Percentiles rank a stretch among this genome's conserved stretches.
Evolutionary conservation across 805 yeast species (phyloP).

Genomic region (Metschnikowia kunwiensis): DNA sequence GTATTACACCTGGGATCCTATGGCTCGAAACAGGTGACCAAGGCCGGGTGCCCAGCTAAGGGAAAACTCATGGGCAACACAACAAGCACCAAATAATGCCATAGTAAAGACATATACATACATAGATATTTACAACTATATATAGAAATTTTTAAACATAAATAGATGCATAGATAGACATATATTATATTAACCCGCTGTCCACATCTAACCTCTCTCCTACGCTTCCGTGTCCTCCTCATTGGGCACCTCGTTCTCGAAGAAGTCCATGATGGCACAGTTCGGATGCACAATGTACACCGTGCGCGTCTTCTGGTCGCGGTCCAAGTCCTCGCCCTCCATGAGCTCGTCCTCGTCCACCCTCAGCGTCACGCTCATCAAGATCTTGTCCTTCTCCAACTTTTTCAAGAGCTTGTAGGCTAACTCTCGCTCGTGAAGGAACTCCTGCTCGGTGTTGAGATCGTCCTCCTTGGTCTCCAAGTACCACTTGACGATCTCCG

Average conservation of each 20-base stretch:
- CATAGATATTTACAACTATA: too few species aligned
- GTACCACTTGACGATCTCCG: constrained; percentile 77
- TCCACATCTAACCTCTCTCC: neutral
- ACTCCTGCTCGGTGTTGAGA: constrained; percentile 65
- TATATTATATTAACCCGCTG: neutral
- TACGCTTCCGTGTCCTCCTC: constrained; percentile 5
- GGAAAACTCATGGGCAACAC: too few species aligned
- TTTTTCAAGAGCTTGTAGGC: constrained; percentile 79
- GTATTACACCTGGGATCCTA: too few species aligned
- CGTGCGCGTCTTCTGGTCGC: constrained; percentile 18
- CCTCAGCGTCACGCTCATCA: constrained; percentile 52
- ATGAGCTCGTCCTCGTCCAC: constrained; percentile 29
- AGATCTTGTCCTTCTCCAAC: constrained; percentile 77
- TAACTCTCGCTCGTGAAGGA: constrained; percentile 64
- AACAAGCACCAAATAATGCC: too few species aligned
- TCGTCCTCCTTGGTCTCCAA: constrained; percentile 69
- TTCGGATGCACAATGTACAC: constrained; percentile 67
- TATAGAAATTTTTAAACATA: too few species aligned
- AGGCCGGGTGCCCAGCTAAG: too few species aligned
- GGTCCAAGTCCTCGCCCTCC: constrained; percentile 13
- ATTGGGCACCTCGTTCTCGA: constrained; percentile 32
- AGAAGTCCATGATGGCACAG: constrained; percentile 71
- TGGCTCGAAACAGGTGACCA: too few species aligned
- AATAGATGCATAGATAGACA: too few species aligned
- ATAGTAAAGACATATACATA: too few species aligned